Conservation (phyloP, 352 stramenopile genomes). For the Elongisporangium anandrum region DNA sequence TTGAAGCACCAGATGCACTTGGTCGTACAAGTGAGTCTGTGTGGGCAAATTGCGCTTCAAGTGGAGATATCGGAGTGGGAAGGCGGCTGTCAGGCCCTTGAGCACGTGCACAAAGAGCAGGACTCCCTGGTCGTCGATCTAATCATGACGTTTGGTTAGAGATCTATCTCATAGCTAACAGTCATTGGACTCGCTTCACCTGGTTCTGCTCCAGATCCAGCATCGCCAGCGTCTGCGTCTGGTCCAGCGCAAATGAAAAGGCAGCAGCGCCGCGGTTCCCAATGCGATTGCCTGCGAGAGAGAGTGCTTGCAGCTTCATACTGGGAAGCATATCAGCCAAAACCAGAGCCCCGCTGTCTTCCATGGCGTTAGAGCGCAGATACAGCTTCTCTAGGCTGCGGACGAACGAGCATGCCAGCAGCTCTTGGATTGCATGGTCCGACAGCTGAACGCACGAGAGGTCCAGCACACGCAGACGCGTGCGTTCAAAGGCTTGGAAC, state of each 20-base stretch:
- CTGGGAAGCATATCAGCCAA: conserved; percentile 16
- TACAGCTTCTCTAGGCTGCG: conserved; percentile 26
- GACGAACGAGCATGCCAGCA: conserved; percentile 14
- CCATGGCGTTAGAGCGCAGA: conserved; percentile 42
- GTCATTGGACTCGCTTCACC: conserved; percentile 10
- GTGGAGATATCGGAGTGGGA: conserved; percentile 37
- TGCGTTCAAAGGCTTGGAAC: conserved; percentile 7
- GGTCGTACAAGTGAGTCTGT: conserved; percentile 18
- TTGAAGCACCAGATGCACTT: conserved; percentile 14
- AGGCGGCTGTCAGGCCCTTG: conserved; percentile 16
- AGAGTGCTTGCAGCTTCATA: conserved; percentile 25
- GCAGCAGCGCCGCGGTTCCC: conserved; percentile 28
- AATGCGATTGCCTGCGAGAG: conserved; percentile 41
- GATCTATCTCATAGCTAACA: background rate
- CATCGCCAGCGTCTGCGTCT: conserved; percentile 22
- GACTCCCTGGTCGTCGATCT: conserved; percentile 37
- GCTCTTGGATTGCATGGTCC: conserved; percentile 9
- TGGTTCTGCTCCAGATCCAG: conserved; percentile 50
- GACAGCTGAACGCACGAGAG: conserved; percentile 43
- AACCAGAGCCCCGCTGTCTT: conserved; percentile 13
- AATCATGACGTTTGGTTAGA: background rate
- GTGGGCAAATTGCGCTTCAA: conserved; percentile 18
- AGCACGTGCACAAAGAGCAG: conserved; percentile 31
- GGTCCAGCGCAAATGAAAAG: conserved; percentile 43
- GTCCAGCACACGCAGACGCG: conserved; percentile 22